Base-by-base conservation (phyloP, 805 yeast genomes). In the Ogataea pini region DNA sequence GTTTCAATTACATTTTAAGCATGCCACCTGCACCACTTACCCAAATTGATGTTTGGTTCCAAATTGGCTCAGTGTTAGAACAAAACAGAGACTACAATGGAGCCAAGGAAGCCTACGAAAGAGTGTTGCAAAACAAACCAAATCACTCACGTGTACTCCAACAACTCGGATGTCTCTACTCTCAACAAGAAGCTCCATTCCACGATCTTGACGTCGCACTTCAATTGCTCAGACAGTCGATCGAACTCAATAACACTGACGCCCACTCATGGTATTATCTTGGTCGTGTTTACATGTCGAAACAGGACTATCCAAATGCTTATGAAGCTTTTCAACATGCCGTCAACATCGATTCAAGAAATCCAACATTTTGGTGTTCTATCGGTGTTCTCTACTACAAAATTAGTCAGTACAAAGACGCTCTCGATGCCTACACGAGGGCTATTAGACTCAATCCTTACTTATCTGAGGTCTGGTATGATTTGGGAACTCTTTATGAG, bases 311-410 rank as follows among this genome's bases (percentile, higher is more conserved):
- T 72, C 86, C 94, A 51, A 90, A 94, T 42, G 98, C 99, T 1
- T 94, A 92, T 69, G 98, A 94, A 64, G 95, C 97, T 0, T 94
- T 92, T 79, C 99, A 94, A 72, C 97, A 91, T 67, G 98, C 98
- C 10, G 99, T 94, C 50, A 94, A 94, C 68, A 80, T 97, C 54
- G 98, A 94, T 68, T 86, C 96, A 32, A 80, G 97, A 66, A 94
- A 94, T 68, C 98, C 99, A 49, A 94, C 97, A 1, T 94, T 94
- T 74, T 94, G 99, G 99, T 87, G 95, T 59, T 85, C 91, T 28
- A 86, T 87, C 61, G 99, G 99, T 66, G 99, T 94, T 13, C 76
- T 94, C 49, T 94, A 94, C 71, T 94, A 92, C 69, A 97, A 94
- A 70, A 92, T 94, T 51, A 83, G 94, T 48, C 99, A 94, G 72